These are phyloP conservation scores for Paramecium pentaurelia DNA, from an alignment of 73 alveolate genomes.

Conservation along the genomic window DNA sequence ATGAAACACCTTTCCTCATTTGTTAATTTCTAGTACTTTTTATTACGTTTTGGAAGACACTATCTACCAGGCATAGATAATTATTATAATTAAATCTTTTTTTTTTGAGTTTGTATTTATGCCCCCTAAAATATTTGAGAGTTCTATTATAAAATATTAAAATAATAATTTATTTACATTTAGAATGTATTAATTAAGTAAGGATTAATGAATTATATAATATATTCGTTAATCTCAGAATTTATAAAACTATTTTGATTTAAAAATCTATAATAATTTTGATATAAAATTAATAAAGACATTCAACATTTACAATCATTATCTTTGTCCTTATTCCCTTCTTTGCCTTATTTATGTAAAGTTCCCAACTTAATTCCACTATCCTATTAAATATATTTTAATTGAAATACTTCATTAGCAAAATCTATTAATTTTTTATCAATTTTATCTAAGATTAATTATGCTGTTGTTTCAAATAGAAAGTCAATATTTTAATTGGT, in stretches of 20 bases:
- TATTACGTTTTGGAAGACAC: not conserved
- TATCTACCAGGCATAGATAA: not conserved
- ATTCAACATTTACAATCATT: not conserved
- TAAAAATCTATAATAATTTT: not conserved
- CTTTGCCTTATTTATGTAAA: not conserved
- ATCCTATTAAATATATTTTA: not conserved
- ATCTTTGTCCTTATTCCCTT: not conserved
- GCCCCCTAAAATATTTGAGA: not conserved
- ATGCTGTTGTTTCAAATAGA: not conserved
- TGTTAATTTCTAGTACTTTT: not conserved
- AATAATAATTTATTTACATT: no score
- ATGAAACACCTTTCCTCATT: not conserved
- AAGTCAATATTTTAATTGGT: constrained; percentile 67
- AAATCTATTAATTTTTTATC: not conserved
- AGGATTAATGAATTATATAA: not conserved
- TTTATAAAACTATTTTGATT: not conserved
- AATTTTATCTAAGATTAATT: not conserved
- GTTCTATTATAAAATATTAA: not conserved
- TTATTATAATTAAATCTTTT: not conserved
- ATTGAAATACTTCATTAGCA: not conserved
- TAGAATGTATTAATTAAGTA: not conserved
- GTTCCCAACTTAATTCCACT: not conserved
- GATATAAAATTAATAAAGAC: not conserved
- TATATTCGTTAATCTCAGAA: not conserved
- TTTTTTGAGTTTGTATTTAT: not conserved